Evolutionary conservation across 2,329 filamentous ascomycete species (phyloP).

Genomic region (Colletotrichum falcatum): DNA sequence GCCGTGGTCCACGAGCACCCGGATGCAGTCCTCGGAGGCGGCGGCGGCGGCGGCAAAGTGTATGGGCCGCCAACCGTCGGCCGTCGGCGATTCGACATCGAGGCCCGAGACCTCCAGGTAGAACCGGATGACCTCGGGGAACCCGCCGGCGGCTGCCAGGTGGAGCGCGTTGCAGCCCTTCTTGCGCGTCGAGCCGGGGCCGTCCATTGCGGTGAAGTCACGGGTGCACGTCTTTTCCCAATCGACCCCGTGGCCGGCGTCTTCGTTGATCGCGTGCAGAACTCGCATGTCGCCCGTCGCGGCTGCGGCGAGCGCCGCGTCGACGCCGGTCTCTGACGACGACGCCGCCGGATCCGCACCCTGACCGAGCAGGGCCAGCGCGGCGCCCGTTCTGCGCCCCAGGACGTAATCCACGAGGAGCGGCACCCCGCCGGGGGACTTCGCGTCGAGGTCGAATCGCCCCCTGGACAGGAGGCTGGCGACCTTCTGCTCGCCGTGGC

Average conservation of each 20-base stretch:
- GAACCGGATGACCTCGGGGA: background rate
- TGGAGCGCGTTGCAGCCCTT: slow-evolving; percentile 16
- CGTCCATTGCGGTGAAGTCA: background rate
- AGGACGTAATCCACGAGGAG: slow-evolving; percentile 12
- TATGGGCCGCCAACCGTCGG: slow-evolving; percentile 17
- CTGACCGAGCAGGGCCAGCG: background rate
- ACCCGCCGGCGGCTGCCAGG: slow-evolving; percentile 3
- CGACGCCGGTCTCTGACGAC: background rate
- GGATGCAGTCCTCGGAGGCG: background rate
- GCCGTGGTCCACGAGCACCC: slow-evolving; percentile 16
- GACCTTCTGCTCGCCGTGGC: background rate
- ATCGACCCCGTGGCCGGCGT: background rate
- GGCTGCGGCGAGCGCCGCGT: slow-evolving; percentile 17
- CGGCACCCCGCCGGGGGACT: background rate
- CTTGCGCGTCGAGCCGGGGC: background rate
- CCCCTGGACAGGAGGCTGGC: background rate
- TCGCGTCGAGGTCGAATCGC: slow-evolving; percentile 2
- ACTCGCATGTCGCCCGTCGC: background rate
- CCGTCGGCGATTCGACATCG: slow-evolving; percentile 1
- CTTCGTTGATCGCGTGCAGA: background rate
- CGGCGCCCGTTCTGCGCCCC: background rate
- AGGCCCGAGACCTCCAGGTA: background rate
- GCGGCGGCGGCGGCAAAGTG: slow-evolving; percentile 15
- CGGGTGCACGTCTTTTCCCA: slow-evolving; percentile 1
- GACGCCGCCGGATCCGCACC: slow-evolving; percentile 20